These are phyloP conservation scores for Alisma plantagoaquatica DNA, from an alignment of 106 monocot genomes.

Conservation along the genomic window DNA sequence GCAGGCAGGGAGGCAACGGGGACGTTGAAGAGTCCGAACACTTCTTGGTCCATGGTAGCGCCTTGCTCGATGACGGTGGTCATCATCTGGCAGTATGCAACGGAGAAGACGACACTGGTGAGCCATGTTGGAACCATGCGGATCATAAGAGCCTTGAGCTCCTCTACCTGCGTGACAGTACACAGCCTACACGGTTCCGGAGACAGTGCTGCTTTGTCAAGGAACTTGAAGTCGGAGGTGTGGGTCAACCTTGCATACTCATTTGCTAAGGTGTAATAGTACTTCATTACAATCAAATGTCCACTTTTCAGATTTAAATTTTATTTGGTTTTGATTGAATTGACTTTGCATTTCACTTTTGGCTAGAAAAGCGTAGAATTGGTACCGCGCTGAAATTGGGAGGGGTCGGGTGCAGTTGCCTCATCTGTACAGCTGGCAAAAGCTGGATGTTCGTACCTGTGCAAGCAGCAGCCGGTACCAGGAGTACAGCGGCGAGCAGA, in stretches of 20 bases:
- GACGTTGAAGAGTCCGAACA: constrained; percentile 17
- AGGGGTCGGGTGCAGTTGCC: no score
- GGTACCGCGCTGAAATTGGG: no score
- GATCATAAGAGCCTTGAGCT: constrained; percentile 36
- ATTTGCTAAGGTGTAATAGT: no score
- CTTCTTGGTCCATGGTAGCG: constrained; percentile 26
- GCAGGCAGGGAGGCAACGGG: constrained; percentile 34
- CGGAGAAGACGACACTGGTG: constrained; percentile 23
- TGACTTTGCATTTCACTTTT: no score
- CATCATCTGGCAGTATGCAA: constrained; percentile 33
- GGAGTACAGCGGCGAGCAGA: no score
- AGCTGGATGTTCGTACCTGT: no score
- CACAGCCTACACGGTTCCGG: background rate
- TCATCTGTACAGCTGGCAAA: no score
- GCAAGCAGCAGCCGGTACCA: no score
- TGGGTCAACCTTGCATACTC: constrained; percentile 11
- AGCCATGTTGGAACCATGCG: constrained; percentile 47
- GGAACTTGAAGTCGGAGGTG: constrained; percentile 19
- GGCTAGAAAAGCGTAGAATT: no score
- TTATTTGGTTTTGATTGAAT: no score
- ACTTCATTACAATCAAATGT: no score
- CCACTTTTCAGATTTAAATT: no score
- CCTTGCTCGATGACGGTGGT: constrained; percentile 43
- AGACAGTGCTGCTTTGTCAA: constrained; percentile 20
- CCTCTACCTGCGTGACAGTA: constrained; percentile 52